Evolutionary conservation across 2,329 filamentous ascomycete genomes (phyloP).

Genomic region (Ceratocystis diversiconidia): DNA sequence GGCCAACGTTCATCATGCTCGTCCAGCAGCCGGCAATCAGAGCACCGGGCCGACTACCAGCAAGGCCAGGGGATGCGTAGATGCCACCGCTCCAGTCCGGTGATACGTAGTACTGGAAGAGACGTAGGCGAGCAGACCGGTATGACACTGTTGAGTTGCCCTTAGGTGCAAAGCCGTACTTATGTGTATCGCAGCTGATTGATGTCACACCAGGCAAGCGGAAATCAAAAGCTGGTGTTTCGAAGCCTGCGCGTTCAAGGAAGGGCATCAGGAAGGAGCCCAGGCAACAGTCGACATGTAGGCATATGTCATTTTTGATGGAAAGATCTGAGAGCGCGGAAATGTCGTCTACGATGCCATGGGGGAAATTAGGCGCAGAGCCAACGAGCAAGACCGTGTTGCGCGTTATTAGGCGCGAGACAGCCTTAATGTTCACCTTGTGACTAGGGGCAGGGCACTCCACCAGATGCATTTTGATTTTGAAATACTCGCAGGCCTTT

Average conservation of each 20-base stretch:
- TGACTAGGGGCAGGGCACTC: conserved; percentile 72
- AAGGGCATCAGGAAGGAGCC: conserved; percentile 90
- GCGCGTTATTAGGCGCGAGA: conserved; percentile 75
- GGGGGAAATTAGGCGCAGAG: conserved; percentile 92
- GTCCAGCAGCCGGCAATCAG: conserved; percentile 95
- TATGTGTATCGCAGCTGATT: conserved; percentile 95
- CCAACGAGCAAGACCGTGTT: conserved; percentile 92
- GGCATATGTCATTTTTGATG: conserved; percentile 60
- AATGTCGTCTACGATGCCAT: conserved; percentile 96
- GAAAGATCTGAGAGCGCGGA: conserved; percentile 70
- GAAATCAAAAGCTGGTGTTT: conserved; percentile 82
- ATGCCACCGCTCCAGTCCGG: conserved; percentile 93
- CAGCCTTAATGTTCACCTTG: conserved; percentile 65
- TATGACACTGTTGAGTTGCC: conserved; percentile 91
- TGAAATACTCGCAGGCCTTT: conserved; percentile 91
- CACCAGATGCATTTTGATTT: conserved; percentile 85
- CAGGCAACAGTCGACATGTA: conserved; percentile 96
- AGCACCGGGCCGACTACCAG: conserved; percentile 81
- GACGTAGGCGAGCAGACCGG: conserved; percentile 60
- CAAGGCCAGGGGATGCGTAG: conserved; percentile 84
- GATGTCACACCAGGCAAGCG: conserved; percentile 83
- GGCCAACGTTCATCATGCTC: conserved; percentile 74
- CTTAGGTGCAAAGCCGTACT: conserved; percentile 97
- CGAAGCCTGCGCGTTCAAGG: conserved; percentile 86
- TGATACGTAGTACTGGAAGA: conserved; percentile 92